phyloP scores from a whole-genome alignment of 2,329 filamentous ascomycete species.

The Epicoccum sorghinum region DNA sequence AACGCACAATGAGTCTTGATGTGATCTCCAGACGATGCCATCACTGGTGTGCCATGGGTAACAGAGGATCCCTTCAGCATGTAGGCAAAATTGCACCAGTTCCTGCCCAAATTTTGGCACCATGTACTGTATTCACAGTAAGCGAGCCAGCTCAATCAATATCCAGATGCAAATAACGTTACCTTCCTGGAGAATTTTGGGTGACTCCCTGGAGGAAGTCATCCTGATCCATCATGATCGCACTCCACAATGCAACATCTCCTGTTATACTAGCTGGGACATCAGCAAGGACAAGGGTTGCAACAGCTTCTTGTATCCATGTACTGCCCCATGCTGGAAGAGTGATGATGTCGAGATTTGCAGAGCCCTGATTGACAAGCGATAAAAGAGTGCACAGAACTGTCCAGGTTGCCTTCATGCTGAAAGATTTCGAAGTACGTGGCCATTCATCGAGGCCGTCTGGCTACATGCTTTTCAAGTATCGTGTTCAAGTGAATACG shows the following conservation, averaged over 20 bases:
- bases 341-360: conserved; percentile 30
- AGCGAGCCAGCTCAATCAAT: neutral
- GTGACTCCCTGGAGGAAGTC: conserved; percentile 34
- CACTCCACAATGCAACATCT: conserved; percentile 32
- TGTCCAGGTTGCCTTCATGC: conserved; percentile 18
- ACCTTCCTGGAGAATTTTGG: conserved; percentile 25
- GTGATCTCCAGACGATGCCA: conserved; percentile 20
- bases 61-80: conserved; percentile 15
- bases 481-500: too few species aligned
- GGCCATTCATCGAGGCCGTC: too few species aligned
- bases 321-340: conserved; percentile 20
- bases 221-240: conserved; percentile 32
- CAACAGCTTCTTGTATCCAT: conserved; percentile 25
- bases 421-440: neutral
- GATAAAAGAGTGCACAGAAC: conserved; percentile 17
- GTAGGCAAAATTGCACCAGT: conserved; percentile 35
- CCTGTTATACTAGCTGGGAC: conserved; percentile 24
- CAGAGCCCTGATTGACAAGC: conserved; percentile 16
- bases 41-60: conserved; percentile 22
- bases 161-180: neutral
- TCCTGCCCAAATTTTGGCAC: conserved; percentile 24
- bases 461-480: too few species aligned
- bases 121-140: conserved; percentile 8
- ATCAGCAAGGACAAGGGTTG: conserved; percentile 29
- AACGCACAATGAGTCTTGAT: conserved; percentile 29